Conservation (phyloP, 768 basidiomycete species). For the Xerocomellus chrysenteron region DNA sequence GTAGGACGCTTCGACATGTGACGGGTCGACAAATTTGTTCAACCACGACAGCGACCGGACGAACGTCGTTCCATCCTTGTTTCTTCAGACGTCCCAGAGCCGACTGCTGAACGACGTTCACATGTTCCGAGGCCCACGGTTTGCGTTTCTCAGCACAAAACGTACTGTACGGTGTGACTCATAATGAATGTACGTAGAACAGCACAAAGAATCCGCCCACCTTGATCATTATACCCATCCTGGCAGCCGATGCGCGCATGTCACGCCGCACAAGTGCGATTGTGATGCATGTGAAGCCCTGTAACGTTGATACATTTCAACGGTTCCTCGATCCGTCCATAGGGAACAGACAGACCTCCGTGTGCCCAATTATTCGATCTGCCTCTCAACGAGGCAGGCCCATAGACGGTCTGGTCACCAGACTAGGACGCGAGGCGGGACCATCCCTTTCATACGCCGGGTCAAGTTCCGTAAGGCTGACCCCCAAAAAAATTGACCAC, state of each 20-base stretch:
- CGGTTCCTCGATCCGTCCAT: not conserved
- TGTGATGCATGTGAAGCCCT: not conserved
- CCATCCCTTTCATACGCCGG: not conserved
- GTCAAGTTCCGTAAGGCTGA: not conserved
- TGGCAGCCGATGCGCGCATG: not conserved
- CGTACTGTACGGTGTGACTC: not conserved
- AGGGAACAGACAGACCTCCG: not conserved
- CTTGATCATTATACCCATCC: not conserved
- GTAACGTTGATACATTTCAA: not conserved
- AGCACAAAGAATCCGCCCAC: not conserved
- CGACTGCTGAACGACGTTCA: not conserved
- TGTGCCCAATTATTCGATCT: not conserved
- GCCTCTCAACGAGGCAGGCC: no score
- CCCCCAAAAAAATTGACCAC: not conserved
- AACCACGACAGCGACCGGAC: slow-evolving; percentile 1
- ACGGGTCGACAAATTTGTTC: not conserved
- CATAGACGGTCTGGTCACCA: no score
- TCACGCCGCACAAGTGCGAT: not conserved
- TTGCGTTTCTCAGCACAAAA: not conserved
- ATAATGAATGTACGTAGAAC: not conserved
- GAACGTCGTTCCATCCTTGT: not conserved
- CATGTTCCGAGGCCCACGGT: not conserved
- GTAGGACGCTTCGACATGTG: not conserved
- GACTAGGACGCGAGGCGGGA: slow-evolving; percentile 1
- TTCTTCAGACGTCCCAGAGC: not conserved